Conservation (phyloP, 768 basidiomycete genomes). For the Cystofilobasidium bisporidii region DNA sequence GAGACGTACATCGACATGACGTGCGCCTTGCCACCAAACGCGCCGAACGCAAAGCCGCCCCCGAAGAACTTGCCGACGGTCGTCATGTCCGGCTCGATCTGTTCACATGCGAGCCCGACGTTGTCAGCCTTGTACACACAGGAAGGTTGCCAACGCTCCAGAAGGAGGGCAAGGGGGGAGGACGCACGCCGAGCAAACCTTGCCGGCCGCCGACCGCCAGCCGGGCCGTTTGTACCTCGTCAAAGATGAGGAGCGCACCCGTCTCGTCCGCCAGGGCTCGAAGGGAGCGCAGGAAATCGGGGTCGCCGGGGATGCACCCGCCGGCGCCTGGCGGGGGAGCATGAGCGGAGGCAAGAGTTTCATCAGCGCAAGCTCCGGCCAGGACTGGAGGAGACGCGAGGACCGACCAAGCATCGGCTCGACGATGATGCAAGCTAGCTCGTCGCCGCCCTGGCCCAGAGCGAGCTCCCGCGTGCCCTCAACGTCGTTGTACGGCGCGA, state of each 20-base stretch:
- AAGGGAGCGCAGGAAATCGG: constrained; percentile 25
- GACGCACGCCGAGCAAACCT: background rate
- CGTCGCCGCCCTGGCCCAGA: background rate
- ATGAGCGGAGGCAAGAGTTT: no score
- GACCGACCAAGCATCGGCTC: constrained; percentile 28
- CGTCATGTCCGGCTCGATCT: constrained; percentile 23
- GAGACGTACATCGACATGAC: constrained; percentile 30
- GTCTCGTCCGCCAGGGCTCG: constrained; percentile 18
- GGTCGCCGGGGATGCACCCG: constrained; percentile 26
- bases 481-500: constrained; percentile 30
- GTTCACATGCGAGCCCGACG: background rate
- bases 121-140: no score
- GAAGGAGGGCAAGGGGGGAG: no score
- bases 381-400: no score
- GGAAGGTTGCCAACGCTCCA: no score
- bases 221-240: constrained; percentile 30
- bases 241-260: constrained; percentile 30
- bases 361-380: no score
- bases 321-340: background rate
- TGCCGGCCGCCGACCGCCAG: constrained; percentile 10
- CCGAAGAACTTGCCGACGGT: constrained; percentile 31
- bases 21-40: constrained; percentile 27
- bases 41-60: constrained; percentile 31
- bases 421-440: constrained; percentile 22
- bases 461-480: background rate